phyloP scores from a whole-genome alignment of 495 filamentous ascomycete species.

The Pseudomonodictys pantanalensis region DNA sequence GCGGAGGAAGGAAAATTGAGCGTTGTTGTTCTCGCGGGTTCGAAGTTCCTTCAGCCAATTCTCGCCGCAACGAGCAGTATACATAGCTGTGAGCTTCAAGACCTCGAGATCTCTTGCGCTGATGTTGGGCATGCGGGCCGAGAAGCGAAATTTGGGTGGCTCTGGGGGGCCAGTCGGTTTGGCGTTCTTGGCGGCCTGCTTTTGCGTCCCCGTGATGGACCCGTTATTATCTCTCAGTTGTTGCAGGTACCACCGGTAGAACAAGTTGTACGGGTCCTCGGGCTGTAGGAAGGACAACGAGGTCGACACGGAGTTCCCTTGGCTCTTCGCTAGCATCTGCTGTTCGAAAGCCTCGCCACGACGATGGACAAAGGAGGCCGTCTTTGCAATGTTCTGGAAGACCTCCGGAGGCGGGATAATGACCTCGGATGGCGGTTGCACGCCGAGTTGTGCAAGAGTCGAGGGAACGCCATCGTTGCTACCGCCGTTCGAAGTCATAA shows the following conservation, averaged over 20 bases:
- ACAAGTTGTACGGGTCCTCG: slow-evolving; percentile 82
- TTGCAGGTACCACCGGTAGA: slow-evolving; percentile 83
- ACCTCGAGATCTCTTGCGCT: slow-evolving; percentile 93
- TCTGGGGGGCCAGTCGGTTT: slow-evolving; percentile 79
- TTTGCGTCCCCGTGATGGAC: slow-evolving; percentile 77
- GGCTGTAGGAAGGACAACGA: slow-evolving; percentile 85
- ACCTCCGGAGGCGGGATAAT: slow-evolving; percentile 14
- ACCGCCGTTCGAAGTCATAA: too few species aligned
- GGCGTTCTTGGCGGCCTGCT: slow-evolving; percentile 52
- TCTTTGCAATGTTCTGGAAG: slow-evolving; percentile 12
- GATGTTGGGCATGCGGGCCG: slow-evolving; percentile 95
- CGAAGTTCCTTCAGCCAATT: slow-evolving; percentile 83
- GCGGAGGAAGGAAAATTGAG: slow-evolving; percentile 93
- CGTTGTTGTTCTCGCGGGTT: slow-evolving; percentile 85
- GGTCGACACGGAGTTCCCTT: slow-evolving; percentile 65
- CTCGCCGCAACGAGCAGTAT: slow-evolving; percentile 86
- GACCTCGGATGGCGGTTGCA: slow-evolving; percentile 12
- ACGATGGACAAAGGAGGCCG: slow-evolving; percentile 6
- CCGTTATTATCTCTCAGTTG: slow-evolving; percentile 84
- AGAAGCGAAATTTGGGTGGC: slow-evolving; percentile 91
- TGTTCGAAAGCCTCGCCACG: slow-evolving; percentile 44
- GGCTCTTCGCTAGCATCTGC: slow-evolving; percentile 81
- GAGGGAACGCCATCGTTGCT: slow-evolving; percentile 1
- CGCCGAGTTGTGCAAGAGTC: slow-evolving; percentile 4
- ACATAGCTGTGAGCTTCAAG: slow-evolving; percentile 82